Base-by-base conservation (phyloP, 2,329 filamentous ascomycete genomes). In the Paraphaeosphaeria minitans region DNA sequence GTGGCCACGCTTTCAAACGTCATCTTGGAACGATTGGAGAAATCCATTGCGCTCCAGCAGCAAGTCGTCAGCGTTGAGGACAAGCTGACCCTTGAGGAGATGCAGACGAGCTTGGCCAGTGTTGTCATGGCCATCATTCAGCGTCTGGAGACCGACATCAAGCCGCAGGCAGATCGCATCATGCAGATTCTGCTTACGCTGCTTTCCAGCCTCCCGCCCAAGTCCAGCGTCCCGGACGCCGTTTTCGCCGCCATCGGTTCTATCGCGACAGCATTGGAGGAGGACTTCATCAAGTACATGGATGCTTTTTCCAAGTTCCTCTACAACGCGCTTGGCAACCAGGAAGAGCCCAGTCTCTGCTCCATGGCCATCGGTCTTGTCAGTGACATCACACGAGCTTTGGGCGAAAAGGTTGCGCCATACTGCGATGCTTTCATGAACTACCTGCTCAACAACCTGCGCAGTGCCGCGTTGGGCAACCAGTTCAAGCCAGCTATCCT, bases 381-480 rank as follows among this genome's bases (percentile, higher is more conserved):
- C 67, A 96, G 94, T 77, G 95, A 99, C 75, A 95, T 99, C 70
- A 94, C 93, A 53, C 89, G 95, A 69, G 95, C 94, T 16, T 84
- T 98, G 75, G 92, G 93, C 75, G 89, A 93, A 75, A 91, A 90
- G 77, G 91, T 94, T 72, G 92, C 96, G 80, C 95, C 94, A 57
- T 98, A 90, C 83, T 99, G 95, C 79, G 95, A 99, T 72, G 87
- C 89, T 66, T 97, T 98, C 78, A 99, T 99, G 95, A 99, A 99
- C 84, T 91, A 95, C 75, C 84, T 99, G 58, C 86, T 99, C 63
- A 93, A 92, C 82, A 96, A 97, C 79, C 82, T 99, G 43, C 75
- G 92, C 87, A 96, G 92, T 78, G 87, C 90, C 13, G 86, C 89
- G n/a, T 84, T 96, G 55, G 90, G 91, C 67, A 97, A 98, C 79